Conservation (phyloP, 2,329 filamentous ascomycete genomes). For the Colletotrichum tofieldiae region DNA sequence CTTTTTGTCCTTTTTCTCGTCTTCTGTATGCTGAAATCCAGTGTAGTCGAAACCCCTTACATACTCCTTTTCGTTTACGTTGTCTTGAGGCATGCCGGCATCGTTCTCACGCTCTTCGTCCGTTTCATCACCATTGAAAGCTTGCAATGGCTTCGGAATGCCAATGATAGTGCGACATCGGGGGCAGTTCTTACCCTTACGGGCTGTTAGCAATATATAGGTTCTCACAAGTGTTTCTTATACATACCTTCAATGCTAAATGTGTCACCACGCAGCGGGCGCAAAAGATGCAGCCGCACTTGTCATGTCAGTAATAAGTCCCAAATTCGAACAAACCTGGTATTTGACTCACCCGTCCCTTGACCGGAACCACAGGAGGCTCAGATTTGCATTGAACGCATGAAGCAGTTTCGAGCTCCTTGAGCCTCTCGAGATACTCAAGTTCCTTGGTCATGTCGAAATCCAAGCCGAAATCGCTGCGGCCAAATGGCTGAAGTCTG, state of each 20-base stretch:
- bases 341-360: not conserved
- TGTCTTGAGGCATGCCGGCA: not conserved
- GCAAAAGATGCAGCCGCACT: conserved; percentile 56
- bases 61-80: not conserved
- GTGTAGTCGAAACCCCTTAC: not conserved
- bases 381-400: not conserved
- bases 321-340: too few species aligned
- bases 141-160: not conserved
- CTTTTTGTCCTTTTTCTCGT: conserved; percentile 7
- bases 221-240: accelerated
- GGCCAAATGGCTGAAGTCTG: conserved; percentile 16
- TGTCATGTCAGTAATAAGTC: not conserved
- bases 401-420: not conserved
- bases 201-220: not conserved
- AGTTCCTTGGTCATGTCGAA: conserved; percentile 46
- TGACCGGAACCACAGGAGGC: not conserved
- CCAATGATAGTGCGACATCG: conserved; percentile 2
- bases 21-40: not conserved
- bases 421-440: conserved; percentile 37
- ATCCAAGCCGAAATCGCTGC: conserved; percentile 42
- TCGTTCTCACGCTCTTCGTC: not conserved
- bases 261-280: conserved; percentile 41
- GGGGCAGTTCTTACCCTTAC: conserved; percentile 8
- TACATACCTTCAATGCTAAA: not conserved
- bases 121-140: not conserved